Conservation (phyloP, 2,329 filamentous ascomycete species). For the Phialocephala subalpina region DNA sequence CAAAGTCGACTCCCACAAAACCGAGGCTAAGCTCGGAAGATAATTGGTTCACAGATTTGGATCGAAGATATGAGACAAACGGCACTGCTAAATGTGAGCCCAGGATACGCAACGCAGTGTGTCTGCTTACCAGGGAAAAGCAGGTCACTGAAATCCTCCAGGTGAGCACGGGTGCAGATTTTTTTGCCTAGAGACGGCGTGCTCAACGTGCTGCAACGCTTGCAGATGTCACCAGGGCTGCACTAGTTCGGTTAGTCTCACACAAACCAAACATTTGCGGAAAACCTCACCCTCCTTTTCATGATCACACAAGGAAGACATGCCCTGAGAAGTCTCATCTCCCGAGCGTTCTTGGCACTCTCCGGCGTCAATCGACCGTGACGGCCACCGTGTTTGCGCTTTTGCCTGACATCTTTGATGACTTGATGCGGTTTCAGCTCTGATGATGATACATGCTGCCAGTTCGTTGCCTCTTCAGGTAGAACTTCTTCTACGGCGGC, state of each 20-base stretch:
- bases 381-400: constrained; percentile 9
- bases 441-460: constrained; percentile 11
- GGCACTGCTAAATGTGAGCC: constrained; percentile 11
- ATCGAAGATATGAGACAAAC: constrained; percentile 1
- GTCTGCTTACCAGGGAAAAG: constrained; percentile 22
- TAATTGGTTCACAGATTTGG: not conserved
- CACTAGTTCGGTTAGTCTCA: constrained; percentile 10
- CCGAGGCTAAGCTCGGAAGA: constrained; percentile 7
- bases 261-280: not conserved
- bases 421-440: constrained; percentile 8
- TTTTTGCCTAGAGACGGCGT: not conserved
- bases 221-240: constrained; percentile 12
- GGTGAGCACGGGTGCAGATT: constrained; percentile 15
- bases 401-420: constrained; percentile 13
- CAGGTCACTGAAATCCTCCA: constrained; percentile 17
- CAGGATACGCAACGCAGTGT: not conserved
- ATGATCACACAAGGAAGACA: constrained; percentile 15
- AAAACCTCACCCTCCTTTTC: constrained; percentile 8
- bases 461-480: not conserved
- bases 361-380: constrained; percentile 12
- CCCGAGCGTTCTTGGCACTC: constrained; percentile 6
- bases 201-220: constrained; percentile 5
- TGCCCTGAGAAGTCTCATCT: constrained; percentile 16
- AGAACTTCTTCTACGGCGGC: not conserved
- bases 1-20: constrained; percentile 8